Percentiles rank a stretch among this genome's conserved stretches.
Conservation (phyloP, 2,329 filamentous ascomycete species). For the Cercospora canescens region DNA sequence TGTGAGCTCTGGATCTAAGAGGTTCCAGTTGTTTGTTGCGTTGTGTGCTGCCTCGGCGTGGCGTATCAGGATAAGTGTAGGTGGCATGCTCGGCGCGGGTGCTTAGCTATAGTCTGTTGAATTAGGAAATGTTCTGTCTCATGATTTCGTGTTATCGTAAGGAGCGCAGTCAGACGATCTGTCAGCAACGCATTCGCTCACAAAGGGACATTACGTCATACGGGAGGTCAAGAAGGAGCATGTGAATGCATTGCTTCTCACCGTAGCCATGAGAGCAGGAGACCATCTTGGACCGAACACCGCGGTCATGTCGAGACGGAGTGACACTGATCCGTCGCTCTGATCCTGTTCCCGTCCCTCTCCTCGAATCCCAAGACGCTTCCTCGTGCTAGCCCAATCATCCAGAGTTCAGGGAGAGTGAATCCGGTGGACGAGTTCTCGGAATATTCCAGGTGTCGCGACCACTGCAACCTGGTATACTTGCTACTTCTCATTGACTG, state of each 20-base stretch:
- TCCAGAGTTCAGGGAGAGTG: not conserved
- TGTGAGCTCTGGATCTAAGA: constrained; percentile 46
- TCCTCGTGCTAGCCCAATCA: not conserved
- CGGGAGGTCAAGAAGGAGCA: not conserved
- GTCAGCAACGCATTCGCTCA: too few relatives aligned
- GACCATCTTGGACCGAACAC: not conserved
- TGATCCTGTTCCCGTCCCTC: not conserved
- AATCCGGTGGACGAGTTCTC: not conserved
- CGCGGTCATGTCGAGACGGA: not conserved
- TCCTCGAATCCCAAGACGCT: not conserved
- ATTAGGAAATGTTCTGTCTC: not conserved
- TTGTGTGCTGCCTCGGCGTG: constrained; percentile 50
- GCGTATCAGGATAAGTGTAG: constrained; percentile 48
- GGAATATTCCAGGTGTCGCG: not conserved
- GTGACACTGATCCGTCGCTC: not conserved
- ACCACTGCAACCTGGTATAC: not conserved
- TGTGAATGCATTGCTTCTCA: not conserved
- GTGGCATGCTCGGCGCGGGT: constrained; percentile 33
- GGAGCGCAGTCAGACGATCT: not conserved
- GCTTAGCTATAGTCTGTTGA: not conserved
- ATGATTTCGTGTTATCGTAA: not conserved
- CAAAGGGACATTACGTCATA: not conserved
- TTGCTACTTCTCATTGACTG: not conserved
- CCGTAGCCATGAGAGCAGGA: not conserved
- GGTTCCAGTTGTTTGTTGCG: constrained; percentile 41